Conservation (phyloP, 352 stramenopile genomes). For the Phytophthora syringae region DNA sequence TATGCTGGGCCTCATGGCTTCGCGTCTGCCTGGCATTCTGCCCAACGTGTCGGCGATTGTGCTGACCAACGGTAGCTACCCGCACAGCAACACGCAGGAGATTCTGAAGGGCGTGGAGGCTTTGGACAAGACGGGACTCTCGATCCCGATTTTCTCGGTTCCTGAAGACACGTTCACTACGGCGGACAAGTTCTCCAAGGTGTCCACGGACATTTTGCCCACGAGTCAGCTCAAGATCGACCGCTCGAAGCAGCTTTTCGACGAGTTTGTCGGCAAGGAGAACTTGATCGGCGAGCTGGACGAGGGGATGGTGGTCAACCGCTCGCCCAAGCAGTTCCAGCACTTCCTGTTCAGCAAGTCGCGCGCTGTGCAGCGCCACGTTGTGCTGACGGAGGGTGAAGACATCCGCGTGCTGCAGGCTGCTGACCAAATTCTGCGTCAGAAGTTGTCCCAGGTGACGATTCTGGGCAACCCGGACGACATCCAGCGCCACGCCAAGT, state of each 20-base stretch:
- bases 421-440: no score
- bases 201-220: constrained; percentile 75
- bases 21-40: constrained; percentile 68
- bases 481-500: constrained; percentile 71
- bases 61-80: constrained; percentile 79
- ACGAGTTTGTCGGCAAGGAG: constrained; percentile 71
- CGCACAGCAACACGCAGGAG: constrained; percentile 80
- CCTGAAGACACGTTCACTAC: constrained; percentile 72
- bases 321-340: constrained; percentile 88
- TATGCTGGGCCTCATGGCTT: constrained; percentile 72
- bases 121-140: constrained; percentile 68
- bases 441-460: constrained; percentile 72
- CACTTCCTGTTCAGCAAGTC: no score
- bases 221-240: constrained; percentile 77
- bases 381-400: constrained; percentile 85
- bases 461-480: constrained; percentile 80
- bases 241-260: constrained; percentile 68
- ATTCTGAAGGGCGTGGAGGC: constrained; percentile 71
- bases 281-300: constrained; percentile 70
- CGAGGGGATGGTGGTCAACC: constrained; percentile 64
- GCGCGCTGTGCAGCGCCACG: constrained; percentile 72
- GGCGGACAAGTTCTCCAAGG: constrained; percentile 53
- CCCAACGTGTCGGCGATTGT: constrained; percentile 76
- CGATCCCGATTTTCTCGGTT: constrained; percentile 80
- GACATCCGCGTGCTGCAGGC: constrained; percentile 85